phyloP scores from a whole-genome alignment of 2,329 filamentous ascomycete genomes.

The Alternaria sp. region DNA sequence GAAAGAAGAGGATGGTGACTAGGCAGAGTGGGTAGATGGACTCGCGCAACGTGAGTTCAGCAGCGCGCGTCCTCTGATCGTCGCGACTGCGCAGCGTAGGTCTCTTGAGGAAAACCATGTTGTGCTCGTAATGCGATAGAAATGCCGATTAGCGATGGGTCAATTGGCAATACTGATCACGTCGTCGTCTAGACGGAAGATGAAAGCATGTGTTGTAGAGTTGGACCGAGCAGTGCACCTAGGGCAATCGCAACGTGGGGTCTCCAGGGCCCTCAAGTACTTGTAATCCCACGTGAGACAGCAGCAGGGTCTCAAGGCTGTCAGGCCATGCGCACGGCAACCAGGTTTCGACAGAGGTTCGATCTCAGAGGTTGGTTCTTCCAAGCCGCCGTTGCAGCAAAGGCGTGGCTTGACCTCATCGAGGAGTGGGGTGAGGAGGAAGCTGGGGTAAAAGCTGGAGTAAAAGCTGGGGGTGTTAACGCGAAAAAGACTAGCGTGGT shows the following conservation, averaged over 20 bases:
- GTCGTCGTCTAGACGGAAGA: not conserved
- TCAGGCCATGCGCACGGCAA: constrained; percentile 21
- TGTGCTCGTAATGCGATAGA: constrained; percentile 8
- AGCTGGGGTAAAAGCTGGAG: constrained; percentile 39
- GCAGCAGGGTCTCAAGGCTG: constrained; percentile 2
- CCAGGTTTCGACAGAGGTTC: constrained; percentile 15
- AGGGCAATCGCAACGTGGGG: not conserved
- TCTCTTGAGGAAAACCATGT: constrained; percentile 46
- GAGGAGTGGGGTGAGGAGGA: constrained; percentile 25
- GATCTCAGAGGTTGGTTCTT: constrained; percentile 19
- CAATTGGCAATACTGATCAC: not conserved
- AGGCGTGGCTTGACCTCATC: constrained; percentile 22
- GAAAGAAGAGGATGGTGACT: constrained; percentile 71
- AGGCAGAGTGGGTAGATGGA: constrained; percentile 72
- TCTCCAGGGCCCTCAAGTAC: constrained; percentile 21
- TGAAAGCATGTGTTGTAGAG: not conserved
- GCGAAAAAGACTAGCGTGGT: constrained; percentile 12
- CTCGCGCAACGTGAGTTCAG: constrained; percentile 71
- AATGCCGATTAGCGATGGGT: constrained; percentile 2
- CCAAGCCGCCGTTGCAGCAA: constrained; percentile 26
- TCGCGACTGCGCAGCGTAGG: constrained; percentile 44
- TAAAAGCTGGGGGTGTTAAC: constrained; percentile 30
- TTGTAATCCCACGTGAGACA: constrained; percentile 1
- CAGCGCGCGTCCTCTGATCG: constrained; percentile 61
- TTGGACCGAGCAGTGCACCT: not conserved